Evolutionary conservation across 257 asterid genomes (phyloP).

Genomic region (Solanum commersonii): DNA sequence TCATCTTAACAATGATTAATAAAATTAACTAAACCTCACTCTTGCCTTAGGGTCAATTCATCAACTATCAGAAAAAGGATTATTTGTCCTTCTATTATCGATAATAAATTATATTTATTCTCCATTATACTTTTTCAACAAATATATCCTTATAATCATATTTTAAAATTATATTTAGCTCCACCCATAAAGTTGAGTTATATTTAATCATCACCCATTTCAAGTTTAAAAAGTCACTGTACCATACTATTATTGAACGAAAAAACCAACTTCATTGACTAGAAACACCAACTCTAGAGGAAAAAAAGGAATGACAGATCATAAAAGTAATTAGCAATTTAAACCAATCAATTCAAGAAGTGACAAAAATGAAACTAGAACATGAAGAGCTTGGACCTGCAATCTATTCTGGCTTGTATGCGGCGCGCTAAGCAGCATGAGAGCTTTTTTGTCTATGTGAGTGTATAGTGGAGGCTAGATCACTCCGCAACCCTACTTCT

Average conservation of each 20-base stretch:
- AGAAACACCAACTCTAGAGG: neutral
- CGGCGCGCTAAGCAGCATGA: neutral
- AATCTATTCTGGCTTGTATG: neutral
- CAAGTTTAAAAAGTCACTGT: neutral
- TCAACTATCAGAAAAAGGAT: neutral
- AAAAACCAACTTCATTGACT: neutral
- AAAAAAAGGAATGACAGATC: neutral
- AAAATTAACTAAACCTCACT: neutral
- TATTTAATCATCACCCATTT: neutral
- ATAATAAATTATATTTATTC: no score
- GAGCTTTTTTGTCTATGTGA: neutral
- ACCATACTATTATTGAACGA: neutral
- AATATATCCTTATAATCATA: neutral
- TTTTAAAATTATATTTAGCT: neutral
- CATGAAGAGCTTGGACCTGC: neutral
- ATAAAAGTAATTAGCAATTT: neutral
- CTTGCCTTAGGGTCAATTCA: neutral
- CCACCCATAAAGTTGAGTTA: neutral
- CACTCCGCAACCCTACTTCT: neutral
- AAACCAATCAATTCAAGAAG: neutral
- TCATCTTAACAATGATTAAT: neutral
- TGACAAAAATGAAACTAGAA: neutral
- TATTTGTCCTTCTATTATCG: neutral
- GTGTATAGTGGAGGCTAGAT: neutral
- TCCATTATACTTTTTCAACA: neutral